Conservation (phyloP, 2,329 filamentous ascomycete genomes). For the Aspergillus pseudonomiae region DNA sequence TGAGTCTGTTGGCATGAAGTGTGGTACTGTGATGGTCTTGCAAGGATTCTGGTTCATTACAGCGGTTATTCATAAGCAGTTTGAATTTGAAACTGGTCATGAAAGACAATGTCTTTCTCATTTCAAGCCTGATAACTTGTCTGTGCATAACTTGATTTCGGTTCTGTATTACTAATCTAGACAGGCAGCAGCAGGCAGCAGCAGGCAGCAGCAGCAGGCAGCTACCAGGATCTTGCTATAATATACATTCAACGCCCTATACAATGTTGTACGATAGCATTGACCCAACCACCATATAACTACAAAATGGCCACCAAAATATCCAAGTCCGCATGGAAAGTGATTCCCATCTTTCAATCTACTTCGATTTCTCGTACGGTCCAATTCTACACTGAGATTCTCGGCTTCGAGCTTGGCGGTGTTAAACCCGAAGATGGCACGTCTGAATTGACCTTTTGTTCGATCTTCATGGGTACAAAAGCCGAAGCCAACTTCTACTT, state of each 20-base stretch:
- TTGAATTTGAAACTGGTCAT: no score
- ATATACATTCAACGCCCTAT: no score
- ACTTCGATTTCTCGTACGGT: background rate
- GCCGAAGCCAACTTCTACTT: background rate
- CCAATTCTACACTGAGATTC: background rate
- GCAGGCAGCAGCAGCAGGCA: no score
- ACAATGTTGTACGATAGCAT: no score
- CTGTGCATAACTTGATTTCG: no score
- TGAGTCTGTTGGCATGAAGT: no score
- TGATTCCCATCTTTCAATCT: background rate
- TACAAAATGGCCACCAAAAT: background rate
- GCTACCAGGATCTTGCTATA: no score
- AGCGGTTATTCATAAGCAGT: no score
- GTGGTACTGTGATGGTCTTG: no score
- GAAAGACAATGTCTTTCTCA: rapidly evolving
- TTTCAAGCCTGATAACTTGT: rapidly evolving
- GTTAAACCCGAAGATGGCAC: background rate
- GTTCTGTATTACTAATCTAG: no score
- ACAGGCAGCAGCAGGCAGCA: no score
- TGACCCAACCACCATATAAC: background rate
- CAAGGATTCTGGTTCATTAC: no score
- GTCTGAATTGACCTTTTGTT: background rate
- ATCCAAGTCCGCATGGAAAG: background rate
- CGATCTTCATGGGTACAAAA: background rate
- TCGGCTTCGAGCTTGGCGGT: background rate